A percentile compares a stretch with the other conserved stretches of the same genome.
Conservation (phyloP, 2,329 filamentous ascomycete genomes). For the Fusarium anthophilum region DNA sequence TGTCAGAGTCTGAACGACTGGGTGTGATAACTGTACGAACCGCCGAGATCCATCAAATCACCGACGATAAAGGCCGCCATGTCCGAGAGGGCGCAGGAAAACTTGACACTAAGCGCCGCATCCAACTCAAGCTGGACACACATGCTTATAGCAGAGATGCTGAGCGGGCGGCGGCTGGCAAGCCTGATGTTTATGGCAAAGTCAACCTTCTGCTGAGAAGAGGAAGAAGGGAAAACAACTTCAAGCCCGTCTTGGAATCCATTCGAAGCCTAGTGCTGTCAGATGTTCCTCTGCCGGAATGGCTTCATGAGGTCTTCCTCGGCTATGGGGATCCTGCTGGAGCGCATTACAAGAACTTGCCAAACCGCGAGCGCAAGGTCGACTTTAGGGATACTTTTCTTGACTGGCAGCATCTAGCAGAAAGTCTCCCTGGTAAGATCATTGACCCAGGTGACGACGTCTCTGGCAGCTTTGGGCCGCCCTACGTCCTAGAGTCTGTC, state of each 20-base stretch:
- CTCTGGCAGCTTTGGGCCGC: slow-evolving; percentile 80
- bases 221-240: slow-evolving; percentile 93
- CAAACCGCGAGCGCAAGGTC: slow-evolving; percentile 79
- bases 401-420: slow-evolving; percentile 92
- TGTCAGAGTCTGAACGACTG: slow-evolving; percentile 65
- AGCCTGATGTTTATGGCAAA: slow-evolving; percentile 80
- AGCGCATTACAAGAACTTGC: slow-evolving; percentile 84
- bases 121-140: slow-evolving; percentile 85
- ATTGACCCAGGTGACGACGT: slow-evolving; percentile 81
- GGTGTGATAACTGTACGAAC: slow-evolving; percentile 78
- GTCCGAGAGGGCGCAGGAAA: slow-evolving; percentile 69
- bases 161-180: slow-evolving; percentile 70
- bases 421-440: slow-evolving; percentile 87
- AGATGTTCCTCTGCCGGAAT: slow-evolving; percentile 85
- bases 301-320: slow-evolving; percentile 97
- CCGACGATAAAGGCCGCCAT: slow-evolving; percentile 83
- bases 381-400: slow-evolving; percentile 96
- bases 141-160: slow-evolving; percentile 81
- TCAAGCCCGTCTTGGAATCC: slow-evolving; percentile 91
- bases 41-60: slow-evolving; percentile 85
- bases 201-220: slow-evolving; percentile 89
- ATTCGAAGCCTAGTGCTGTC: slow-evolving; percentile 87
- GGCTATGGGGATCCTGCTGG: slow-evolving; percentile 93
- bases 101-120: slow-evolving; percentile 74
- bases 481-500: slow-evolving; percentile 81